Evolutionary conservation across 495 filamentous ascomycete genomes (phyloP), one percentile per base, ranked within the genome.

Genomic region (Pyronema omphalodes): DNA sequence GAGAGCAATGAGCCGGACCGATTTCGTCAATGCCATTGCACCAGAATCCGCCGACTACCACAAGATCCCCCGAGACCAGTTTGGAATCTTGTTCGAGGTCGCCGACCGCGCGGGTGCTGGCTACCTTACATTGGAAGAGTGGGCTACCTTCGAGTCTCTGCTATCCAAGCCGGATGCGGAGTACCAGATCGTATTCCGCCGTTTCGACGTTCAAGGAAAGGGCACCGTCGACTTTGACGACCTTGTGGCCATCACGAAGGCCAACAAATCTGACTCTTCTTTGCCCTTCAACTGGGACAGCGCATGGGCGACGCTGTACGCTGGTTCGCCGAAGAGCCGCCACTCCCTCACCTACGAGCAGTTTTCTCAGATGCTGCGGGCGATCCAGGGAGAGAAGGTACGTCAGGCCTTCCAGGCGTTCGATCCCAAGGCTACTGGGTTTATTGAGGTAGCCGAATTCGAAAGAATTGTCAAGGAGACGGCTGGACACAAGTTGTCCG

Each of bases 281-380:
- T 84, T 98, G 51, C 88, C 91, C 2, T 98, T 98, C 59, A 81
- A 98, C 65, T 98, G 91, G 91, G 81, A 86, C 66, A 89, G 83
- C 50, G 86, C 93, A 68, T 98, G 91, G 91, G 89, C 86, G 14
- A 85, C 80, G 48, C 73, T 98, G 54, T 96, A 98, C 68, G 82
- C 86, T 53, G 91, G 93, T 34, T 78, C 81, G 55, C 86, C 80
- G 70, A 82, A 80, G 64, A 78, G 80, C 63, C 75, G 88, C 37
- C 93, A 94, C 67, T 76, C 82, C 54, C 80, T 98, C 70, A 88
- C 88, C 58, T 98, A 98, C 69, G 83, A 85, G 8, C 89, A 98
- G 67, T 98, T 98, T 70, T 83, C 91, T 35, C 91, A 98, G 70
- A 94, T 98, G 89, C 76, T 98, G 56, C 84, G 91, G 54, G 93